phyloP scores from a whole-genome alignment of 148 eudicot species.

The Arctostaphylos glauca region DNA sequence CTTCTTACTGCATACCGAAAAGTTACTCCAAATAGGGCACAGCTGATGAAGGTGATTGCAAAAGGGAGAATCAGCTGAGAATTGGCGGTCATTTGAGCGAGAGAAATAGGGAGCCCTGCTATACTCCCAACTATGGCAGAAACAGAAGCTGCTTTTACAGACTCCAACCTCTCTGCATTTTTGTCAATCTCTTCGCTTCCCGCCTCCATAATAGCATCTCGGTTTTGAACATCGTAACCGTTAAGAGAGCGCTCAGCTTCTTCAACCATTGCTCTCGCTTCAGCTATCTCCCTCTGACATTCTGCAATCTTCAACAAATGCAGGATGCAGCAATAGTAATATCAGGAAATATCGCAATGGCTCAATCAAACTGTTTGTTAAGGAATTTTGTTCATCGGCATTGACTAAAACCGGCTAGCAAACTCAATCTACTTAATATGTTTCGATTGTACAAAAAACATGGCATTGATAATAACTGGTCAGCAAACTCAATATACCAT shows the following conservation, averaged over 20 bases:
- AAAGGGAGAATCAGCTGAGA: slow-evolving; percentile 58
- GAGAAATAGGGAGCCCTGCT: slow-evolving; percentile 65
- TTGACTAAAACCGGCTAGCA: not conserved
- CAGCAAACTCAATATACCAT: not conserved
- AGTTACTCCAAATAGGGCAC: slow-evolving; percentile 91
- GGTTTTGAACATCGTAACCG: slow-evolving; percentile 16
- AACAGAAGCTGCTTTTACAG: slow-evolving; percentile 70
- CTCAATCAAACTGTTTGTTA: not conserved
- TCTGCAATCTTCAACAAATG: slow-evolving; percentile 72
- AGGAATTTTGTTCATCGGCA: not conserved
- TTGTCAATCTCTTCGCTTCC: slow-evolving; percentile 21
- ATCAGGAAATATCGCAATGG: not conserved
- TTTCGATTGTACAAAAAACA: not conserved
- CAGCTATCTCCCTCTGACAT: slow-evolving; percentile 71
- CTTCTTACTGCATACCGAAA: slow-evolving; percentile 81
- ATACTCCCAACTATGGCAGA: slow-evolving; percentile 72
- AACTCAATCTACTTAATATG: not conserved
- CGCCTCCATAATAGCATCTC: not conserved
- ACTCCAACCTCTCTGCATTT: slow-evolving; percentile 70
- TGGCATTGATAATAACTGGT: not conserved
- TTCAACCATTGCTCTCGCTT: slow-evolving; percentile 78
- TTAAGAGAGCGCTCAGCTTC: slow-evolving; percentile 68
- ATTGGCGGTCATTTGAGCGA: slow-evolving; percentile 35
- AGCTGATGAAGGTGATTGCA: slow-evolving; percentile 60
- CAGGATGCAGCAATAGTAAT: not conserved